Conservation (phyloP, 2,329 filamentous ascomycete species). For the Sclerotinia glacialis region DNA sequence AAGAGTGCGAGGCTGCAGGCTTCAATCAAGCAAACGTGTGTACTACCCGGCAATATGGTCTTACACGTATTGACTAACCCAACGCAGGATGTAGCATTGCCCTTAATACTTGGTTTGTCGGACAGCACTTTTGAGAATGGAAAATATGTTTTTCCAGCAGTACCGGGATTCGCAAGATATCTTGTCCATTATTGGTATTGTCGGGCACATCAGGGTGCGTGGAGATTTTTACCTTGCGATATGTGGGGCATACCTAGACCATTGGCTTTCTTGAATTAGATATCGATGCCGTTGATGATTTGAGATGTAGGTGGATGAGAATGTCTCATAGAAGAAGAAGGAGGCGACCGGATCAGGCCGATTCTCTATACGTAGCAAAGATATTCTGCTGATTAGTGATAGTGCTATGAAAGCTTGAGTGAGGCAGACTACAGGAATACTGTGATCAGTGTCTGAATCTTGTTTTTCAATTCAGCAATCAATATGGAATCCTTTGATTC, state of each 20-base stretch:
- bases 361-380: no score
- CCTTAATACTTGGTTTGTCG: background rate
- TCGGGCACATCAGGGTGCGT: background rate
- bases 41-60: no score
- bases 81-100: background rate
- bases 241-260: background rate
- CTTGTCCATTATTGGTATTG: background rate
- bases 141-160: background rate
- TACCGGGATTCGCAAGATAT: background rate
- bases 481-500: background rate
- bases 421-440: background rate
- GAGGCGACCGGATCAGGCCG: no score
- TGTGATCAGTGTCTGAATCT: background rate
- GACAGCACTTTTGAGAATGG: background rate
- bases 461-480: background rate
- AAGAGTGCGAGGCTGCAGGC: background rate
- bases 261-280: background rate
- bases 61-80: background rate
- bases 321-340: background rate
- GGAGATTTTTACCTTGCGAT: background rate
- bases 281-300: background rate
- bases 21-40: slow-evolving; percentile 2
- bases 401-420: background rate
- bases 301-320: no score
- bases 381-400: background rate